Evolutionary conservation across 352 stramenopile genomes (phyloP).

Genomic region (Phytopythium cucurbitacearum): DNA sequence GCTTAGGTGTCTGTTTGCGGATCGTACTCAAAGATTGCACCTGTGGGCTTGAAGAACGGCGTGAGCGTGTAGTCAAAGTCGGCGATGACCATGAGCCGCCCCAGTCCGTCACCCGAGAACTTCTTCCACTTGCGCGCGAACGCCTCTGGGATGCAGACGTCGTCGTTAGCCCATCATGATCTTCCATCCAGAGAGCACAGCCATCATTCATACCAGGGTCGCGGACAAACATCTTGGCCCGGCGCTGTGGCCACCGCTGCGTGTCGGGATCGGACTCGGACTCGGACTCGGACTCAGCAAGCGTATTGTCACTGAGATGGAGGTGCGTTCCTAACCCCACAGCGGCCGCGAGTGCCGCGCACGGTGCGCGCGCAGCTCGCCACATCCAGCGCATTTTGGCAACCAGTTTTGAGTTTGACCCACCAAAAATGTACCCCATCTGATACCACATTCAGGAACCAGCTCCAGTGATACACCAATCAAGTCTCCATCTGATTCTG

Average conservation of each 20-base stretch:
- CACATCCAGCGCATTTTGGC: no score
- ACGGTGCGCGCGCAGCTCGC: no score
- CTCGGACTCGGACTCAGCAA: background rate
- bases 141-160: conserved; percentile 23
- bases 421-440: no score
- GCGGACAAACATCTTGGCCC: conserved; percentile 35
- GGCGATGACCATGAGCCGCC: conserved; percentile 73
- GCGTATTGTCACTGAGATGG: background rate
- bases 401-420: no score
- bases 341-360: no score
- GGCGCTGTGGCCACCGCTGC: conserved; percentile 15
- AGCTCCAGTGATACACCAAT: no score
- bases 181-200: background rate
- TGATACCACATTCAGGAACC: no score
- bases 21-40: conserved; percentile 8
- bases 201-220: conserved; percentile 10
- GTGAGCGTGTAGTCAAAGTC: conserved; percentile 86
- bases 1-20: background rate
- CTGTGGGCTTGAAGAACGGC: conserved; percentile 50
- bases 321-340: no score
- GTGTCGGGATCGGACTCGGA: background rate
- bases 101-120: conserved; percentile 55
- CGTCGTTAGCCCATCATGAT: background rate
- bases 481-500: no score
- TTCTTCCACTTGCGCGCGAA: conserved; percentile 79